These are phyloP conservation scores for Thelephora ganbajun DNA, from an alignment of 768 basidiomycete genomes.

Conservation along the genomic window DNA sequence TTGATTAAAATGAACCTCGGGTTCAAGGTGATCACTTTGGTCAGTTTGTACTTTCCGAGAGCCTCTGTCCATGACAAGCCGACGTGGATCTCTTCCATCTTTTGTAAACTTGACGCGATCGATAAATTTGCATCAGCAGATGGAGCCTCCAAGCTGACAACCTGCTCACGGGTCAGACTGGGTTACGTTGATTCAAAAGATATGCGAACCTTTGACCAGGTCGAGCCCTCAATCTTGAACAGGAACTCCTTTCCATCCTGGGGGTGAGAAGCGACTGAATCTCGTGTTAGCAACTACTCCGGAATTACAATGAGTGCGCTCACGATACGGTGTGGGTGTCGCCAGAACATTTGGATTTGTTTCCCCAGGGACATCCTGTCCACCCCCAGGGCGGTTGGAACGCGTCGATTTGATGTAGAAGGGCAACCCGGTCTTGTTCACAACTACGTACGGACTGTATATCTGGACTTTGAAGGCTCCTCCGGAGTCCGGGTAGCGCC, in stretches of 20 bases:
- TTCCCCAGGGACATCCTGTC: slow-evolving; percentile 80
- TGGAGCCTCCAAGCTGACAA: slow-evolving; percentile 85
- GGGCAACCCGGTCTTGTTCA: slow-evolving; percentile 87
- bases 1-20: slow-evolving; percentile 91
- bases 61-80: slow-evolving; percentile 92
- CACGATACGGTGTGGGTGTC: slow-evolving; percentile 67
- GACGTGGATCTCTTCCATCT: slow-evolving; percentile 56
- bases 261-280: slow-evolving; percentile 73
- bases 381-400: slow-evolving; percentile 43
- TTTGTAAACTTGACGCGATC: slow-evolving; percentile 47
- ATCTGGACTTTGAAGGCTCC: slow-evolving; percentile 95
- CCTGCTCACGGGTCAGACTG: slow-evolving; percentile 21
- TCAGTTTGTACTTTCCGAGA: slow-evolving; percentile 92
- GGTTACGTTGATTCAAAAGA: background rate
- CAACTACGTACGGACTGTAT: slow-evolving; percentile 75
- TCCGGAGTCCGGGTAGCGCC: slow-evolving; percentile 77
- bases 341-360: slow-evolving; percentile 35
- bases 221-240: slow-evolving; percentile 67
- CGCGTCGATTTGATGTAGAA: slow-evolving; percentile 58
- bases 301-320: slow-evolving; percentile 19
- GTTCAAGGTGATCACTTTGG: slow-evolving; percentile 82
- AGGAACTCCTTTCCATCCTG: slow-evolving; percentile 73
- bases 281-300: slow-evolving; percentile 1
- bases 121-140: slow-evolving; percentile 79
- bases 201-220: slow-evolving; percentile 56